Base-by-base conservation (phyloP, 2,329 filamentous ascomycete species). In the Fusarium gaditjirri region DNA sequence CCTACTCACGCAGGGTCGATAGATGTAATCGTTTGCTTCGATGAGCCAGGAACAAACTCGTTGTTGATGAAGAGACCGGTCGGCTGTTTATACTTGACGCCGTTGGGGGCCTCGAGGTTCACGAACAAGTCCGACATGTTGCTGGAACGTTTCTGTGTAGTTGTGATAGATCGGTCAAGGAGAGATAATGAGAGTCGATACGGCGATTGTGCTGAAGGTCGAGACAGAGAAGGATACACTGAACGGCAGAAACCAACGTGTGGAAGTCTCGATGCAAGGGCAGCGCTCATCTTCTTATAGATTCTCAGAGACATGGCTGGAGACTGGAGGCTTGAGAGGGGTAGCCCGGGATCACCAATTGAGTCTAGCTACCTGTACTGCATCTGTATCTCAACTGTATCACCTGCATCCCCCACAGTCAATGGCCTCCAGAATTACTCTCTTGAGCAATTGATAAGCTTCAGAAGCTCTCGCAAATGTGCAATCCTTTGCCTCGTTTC, bases 1-100 rank as follows among this genome's bases (percentile, higher is more conserved):
- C 25, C 10, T 23, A 68, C 75, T 71, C 53, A 79, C 77, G 78
- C 78, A 50, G 78, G 78, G 41, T 80, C 77, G 44, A 78, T 73
- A 14, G 76, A 78, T 38, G 65, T 68, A n/a, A 80, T 74, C 31
- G 76, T 79, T 31, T 71, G 65, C 33, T 70, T 76, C 4, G 75
- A 71, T 4, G 74, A 72, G 25, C 76, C 71, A 11, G 74, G 58
- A n/a, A 94, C 91, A 80, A 93, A 95, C 79, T 94, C 92, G 71
- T 95, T 95, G 84, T 94, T 93, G 84, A 95, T 95, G 81, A 94
- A 95, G 13, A 95, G 86, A 35, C 93, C 93, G 33, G 89, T 87
- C 5, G 93, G 92, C 83, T 94, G 92, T 19, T 82, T 84, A 81
- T 93, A 95, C 78, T 90, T 91, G 81, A 85, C 86, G 77, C 93